These are phyloP conservation scores for Amanita pallidorosea DNA, from an alignment of 768 basidiomycete genomes.

Conservation along the genomic window DNA sequence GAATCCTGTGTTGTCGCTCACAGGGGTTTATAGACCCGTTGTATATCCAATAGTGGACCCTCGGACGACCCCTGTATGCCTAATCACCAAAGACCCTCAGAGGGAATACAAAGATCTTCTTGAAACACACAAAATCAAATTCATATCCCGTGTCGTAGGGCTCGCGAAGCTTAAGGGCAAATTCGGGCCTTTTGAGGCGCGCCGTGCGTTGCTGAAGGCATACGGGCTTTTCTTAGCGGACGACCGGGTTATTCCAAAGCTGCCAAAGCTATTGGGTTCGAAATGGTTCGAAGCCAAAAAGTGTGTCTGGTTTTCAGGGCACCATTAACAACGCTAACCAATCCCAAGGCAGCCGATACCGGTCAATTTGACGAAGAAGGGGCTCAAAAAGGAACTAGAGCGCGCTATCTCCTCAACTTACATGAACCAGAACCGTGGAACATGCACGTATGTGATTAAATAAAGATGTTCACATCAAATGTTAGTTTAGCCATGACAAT, in stretches of 20 bases:
- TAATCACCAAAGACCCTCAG: constrained; percentile 95
- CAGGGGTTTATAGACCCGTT: constrained; percentile 43
- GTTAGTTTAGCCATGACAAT: neutral
- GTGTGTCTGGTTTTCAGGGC: constrained; percentile 31
- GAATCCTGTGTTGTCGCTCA: constrained; percentile 2
- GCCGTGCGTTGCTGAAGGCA: constrained; percentile 76
- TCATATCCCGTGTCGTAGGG: constrained; percentile 87
- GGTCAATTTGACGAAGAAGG: constrained; percentile 79
- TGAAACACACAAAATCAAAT: constrained; percentile 67
- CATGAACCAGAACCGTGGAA: constrained; percentile 91
- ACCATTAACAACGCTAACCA: constrained; percentile 1
- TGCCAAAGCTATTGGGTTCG: constrained; percentile 79
- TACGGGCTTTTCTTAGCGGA: constrained; percentile 92
- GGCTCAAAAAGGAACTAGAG: constrained; percentile 88
- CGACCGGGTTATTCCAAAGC: constrained; percentile 76
- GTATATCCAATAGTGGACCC: constrained; percentile 79
- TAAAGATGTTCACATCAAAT: neutral
- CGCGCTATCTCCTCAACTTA: constrained; percentile 90
- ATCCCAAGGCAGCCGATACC: constrained; percentile 72
- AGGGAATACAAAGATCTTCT: constrained; percentile 93
- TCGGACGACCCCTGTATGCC: constrained; percentile 67
- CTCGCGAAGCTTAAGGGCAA: constrained; percentile 90
- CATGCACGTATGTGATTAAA: constrained; percentile 65
- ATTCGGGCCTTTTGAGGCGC: constrained; percentile 75
- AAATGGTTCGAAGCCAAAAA: constrained; percentile 96